Evolutionary conservation across 805 yeast species (phyloP).

Genomic region (Jamesozyma jinghongensis): DNA sequence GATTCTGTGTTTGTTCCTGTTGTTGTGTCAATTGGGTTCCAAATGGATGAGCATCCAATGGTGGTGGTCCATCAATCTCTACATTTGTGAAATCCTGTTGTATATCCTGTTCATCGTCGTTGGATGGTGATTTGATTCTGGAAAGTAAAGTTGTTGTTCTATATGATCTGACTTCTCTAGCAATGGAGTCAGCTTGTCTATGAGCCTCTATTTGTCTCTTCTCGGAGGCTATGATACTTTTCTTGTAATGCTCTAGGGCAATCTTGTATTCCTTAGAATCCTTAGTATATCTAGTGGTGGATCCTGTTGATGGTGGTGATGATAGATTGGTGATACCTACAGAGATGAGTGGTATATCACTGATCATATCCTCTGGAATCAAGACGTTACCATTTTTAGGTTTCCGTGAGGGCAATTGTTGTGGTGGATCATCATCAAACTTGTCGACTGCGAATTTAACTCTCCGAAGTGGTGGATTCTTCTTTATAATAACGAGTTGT

Average conservation of each 20-base stretch:
- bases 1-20: not conserved
- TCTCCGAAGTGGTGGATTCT: constrained; percentile 36
- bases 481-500: not conserved
- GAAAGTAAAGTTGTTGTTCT: constrained; percentile 16
- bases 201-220: constrained; percentile 74
- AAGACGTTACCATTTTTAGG: constrained; percentile 75
- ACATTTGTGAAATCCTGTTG: constrained; percentile 8
- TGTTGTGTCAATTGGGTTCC: constrained; percentile 26
- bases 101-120: not conserved
- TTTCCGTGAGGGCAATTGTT: constrained; percentile 80
- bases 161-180: constrained; percentile 50
- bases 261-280: constrained; percentile 38
- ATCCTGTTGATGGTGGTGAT: not conserved
- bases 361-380: constrained; percentile 54
- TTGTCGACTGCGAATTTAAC: constrained; percentile 74
- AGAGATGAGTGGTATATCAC: constrained; percentile 54
- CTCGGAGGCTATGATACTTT: constrained; percentile 50
- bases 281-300: constrained; percentile 20
- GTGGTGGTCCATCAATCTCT: constrained; percentile 62
- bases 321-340: constrained; percentile 50
- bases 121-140: not conserved
- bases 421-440: constrained; percentile 77
- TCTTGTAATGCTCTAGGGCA: constrained; percentile 52
- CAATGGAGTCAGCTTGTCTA: constrained; percentile 57
- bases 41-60: constrained; percentile 49